Evolutionary conservation across 1,284 basidiomycete species (phyloP).

Genomic region (Cutaneotrichosporon mucoides): DNA sequence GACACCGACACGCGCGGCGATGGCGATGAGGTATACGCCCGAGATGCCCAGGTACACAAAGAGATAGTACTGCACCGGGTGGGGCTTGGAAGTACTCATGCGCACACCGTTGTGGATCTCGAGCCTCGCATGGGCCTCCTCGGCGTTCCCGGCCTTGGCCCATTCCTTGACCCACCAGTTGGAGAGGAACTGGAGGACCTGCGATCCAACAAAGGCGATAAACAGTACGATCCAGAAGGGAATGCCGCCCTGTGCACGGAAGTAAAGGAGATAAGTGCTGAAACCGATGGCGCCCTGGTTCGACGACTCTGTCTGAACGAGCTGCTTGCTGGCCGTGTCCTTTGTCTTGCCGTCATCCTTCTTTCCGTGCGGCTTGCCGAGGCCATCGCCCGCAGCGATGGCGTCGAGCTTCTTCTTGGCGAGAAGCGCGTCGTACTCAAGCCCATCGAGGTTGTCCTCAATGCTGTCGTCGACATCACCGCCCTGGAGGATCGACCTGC

Average conservation of each 20-base stretch:
- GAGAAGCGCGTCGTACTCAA: constrained; percentile 63
- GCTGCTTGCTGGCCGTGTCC: constrained; percentile 33
- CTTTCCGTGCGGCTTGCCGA: constrained; percentile 6
- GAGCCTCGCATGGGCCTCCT: neutral
- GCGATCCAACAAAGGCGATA: constrained; percentile 36
- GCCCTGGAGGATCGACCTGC: neutral
- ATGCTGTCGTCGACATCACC: constrained; percentile 14
- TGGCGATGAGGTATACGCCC: constrained; percentile 36
- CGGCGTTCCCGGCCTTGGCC: constrained; percentile 30
- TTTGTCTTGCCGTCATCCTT: constrained; percentile 27
- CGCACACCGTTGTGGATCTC: neutral
- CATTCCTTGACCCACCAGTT: constrained; percentile 49
- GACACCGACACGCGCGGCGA: constrained; percentile 37
- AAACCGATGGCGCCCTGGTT: constrained; percentile 35
- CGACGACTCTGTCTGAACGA: constrained; percentile 42
- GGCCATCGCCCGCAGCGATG: constrained; percentile 25
- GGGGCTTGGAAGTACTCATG: neutral
- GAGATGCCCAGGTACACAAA: constrained; percentile 40
- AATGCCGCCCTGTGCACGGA: constrained; percentile 35
- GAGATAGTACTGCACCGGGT: constrained; percentile 40
- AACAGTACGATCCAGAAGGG: constrained; percentile 40
- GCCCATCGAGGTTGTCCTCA: constrained; percentile 52
- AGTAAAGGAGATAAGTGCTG: constrained; percentile 41
- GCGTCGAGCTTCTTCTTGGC: constrained; percentile 32
- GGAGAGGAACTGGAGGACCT: constrained; percentile 42